phyloP scores from a whole-genome alignment of 208 protist species.

The Crithidia expoeki region DNA sequence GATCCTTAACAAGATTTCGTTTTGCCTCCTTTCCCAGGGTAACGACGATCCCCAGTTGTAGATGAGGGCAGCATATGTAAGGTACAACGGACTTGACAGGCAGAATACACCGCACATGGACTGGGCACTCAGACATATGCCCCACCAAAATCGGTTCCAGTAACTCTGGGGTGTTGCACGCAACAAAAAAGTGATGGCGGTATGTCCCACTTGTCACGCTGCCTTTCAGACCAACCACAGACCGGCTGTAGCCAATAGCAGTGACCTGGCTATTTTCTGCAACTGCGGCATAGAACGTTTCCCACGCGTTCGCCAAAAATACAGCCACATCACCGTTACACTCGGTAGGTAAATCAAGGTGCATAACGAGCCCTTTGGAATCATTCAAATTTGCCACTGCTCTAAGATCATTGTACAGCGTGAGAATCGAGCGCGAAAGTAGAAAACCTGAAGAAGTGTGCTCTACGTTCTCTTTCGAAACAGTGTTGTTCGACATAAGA shows the following conservation, averaged over 20 bases:
- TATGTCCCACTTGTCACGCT: conserved; percentile 40
- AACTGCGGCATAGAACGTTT: conserved; percentile 53
- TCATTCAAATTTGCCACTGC: conserved; percentile 54
- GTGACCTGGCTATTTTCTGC: conserved; percentile 44
- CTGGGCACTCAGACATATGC: conserved; percentile 21
- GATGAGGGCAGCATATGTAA: conserved; percentile 59
- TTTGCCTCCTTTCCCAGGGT: conserved; percentile 70
- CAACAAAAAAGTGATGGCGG: conserved; percentile 78
- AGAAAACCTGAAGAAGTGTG: conserved; percentile 64
- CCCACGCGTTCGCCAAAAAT: conserved; percentile 60
- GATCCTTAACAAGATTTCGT: conserved; percentile 36
- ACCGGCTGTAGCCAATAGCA: conserved; percentile 61
- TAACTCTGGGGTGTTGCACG: conserved; percentile 32
- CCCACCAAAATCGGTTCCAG: conserved; percentile 8
- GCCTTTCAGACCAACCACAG: conserved; percentile 36
- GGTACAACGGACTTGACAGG: conserved; percentile 59
- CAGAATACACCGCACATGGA: conserved; percentile 37
- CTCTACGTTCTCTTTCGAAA: conserved; percentile 14
- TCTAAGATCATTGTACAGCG: conserved; percentile 44
- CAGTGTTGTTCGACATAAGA: conserved; percentile 45
- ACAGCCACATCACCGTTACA: conserved; percentile 42
- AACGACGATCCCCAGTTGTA: conserved; percentile 60
- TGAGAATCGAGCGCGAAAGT: conserved; percentile 62
- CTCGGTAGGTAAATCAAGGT: conserved; percentile 57
- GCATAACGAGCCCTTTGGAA: conserved; percentile 58